These are phyloP conservation scores for Ilex paraguariensis DNA, from an alignment of 305 asterid species.

Conservation along the genomic window DNA sequence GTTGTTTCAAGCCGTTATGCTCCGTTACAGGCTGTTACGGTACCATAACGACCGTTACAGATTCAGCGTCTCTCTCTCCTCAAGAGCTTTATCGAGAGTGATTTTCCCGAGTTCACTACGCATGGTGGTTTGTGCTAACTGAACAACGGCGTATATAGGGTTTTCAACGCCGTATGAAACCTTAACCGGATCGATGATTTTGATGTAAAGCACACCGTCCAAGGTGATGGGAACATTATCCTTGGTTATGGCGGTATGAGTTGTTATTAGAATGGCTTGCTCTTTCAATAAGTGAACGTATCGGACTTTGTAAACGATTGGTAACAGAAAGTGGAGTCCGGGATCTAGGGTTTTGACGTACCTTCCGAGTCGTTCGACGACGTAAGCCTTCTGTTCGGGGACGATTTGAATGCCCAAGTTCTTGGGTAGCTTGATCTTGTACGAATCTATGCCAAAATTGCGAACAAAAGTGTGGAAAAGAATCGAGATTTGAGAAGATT, in stretches of 20 bases:
- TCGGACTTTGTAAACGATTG: conserved; percentile 3
- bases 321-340: conserved; percentile 11
- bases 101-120: too few species aligned
- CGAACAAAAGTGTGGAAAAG: too few species aligned
- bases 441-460: too few species aligned
- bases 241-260: conserved; percentile 7
- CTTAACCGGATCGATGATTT: conserved; percentile 10
- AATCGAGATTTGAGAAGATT: too few species aligned
- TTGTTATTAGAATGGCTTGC: conserved; percentile 8
- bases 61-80: not conserved
- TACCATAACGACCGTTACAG: too few species aligned
- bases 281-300: conserved; percentile 10
- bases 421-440: too few species aligned
- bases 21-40: too few species aligned
- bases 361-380: conserved; percentile 10
- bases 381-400: not conserved
- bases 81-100: too few species aligned
- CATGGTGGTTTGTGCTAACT: too few species aligned
- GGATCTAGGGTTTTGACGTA: conserved; percentile 3
- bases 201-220: conserved; percentile 14
- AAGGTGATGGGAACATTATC: conserved; percentile 13
- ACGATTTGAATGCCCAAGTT: too few species aligned
- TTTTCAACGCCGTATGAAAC: conserved; percentile 9
- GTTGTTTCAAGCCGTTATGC: too few species aligned
- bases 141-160: too few species aligned